phyloP scores from a whole-genome alignment of 805 yeast species.

The Wickerhamiella cacticola region DNA sequence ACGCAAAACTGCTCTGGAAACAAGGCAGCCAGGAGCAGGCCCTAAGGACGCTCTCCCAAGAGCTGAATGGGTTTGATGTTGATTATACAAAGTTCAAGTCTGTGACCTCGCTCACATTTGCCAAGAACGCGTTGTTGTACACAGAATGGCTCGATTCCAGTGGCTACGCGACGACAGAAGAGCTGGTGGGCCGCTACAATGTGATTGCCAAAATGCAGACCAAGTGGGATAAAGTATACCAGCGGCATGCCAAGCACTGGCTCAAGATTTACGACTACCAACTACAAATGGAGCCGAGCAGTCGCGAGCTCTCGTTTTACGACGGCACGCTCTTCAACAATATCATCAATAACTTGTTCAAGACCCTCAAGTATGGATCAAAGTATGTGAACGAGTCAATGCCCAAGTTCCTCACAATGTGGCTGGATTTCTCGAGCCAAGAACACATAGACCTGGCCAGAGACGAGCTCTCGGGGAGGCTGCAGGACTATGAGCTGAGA shows the following conservation, averaged over 20 bases:
- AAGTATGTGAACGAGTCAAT: slow-evolving; percentile 66
- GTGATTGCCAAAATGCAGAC: slow-evolving; percentile 44
- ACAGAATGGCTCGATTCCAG: slow-evolving; percentile 84
- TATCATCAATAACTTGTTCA: slow-evolving; percentile 44
- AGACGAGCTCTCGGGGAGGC: not conserved
- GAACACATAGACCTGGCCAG: not conserved
- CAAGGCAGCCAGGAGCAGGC: slow-evolving; percentile 9
- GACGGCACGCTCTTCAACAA: slow-evolving; percentile 40
- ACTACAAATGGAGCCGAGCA: slow-evolving; percentile 29
- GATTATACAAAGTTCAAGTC: slow-evolving; percentile 12
- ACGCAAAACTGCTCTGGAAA: slow-evolving; percentile 33
- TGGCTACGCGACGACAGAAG: slow-evolving; percentile 65
- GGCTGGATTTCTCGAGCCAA: slow-evolving; percentile 7
- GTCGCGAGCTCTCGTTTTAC: slow-evolving; percentile 19
- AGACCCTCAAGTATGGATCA: slow-evolving; percentile 50
- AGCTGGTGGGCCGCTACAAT: slow-evolving; percentile 57
- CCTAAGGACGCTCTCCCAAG: not conserved
- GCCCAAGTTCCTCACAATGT: slow-evolving; percentile 48
- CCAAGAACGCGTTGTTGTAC: slow-evolving; percentile 55
- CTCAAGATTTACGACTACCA: slow-evolving; percentile 66
- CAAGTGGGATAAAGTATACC: slow-evolving; percentile 68
- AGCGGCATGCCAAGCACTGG: slow-evolving; percentile 66
- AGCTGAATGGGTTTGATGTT: slow-evolving; percentile 14
- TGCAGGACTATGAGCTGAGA: not conserved
- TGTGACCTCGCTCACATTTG: slow-evolving; percentile 18